Conservation (phyloP, 495 filamentous ascomycete genomes). For the Penicillium dipodomyicola region DNA sequence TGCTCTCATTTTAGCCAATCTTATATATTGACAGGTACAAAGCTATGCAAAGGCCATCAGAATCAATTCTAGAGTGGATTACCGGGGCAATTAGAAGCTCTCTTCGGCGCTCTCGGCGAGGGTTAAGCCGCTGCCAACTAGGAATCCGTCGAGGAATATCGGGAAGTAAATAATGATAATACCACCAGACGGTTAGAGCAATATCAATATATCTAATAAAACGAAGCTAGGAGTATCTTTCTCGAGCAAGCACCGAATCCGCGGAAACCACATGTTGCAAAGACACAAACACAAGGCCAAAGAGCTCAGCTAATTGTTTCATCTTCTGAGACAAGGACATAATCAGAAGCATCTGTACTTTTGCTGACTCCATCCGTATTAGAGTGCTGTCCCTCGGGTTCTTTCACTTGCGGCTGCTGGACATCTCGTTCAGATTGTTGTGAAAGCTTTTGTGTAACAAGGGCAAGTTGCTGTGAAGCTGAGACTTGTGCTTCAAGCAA, state of each 20-base stretch:
- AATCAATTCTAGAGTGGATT: too few species aligned
- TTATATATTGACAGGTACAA: background rate
- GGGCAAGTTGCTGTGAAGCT: background rate
- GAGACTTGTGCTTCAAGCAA: background rate
- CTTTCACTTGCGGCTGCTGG: background rate
- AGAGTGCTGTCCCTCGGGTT: background rate
- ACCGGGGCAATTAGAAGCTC: too few species aligned
- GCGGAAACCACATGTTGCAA: background rate
- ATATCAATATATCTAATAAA: background rate
- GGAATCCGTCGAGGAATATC: too few species aligned
- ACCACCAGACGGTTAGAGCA: too few species aligned
- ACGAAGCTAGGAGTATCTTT: background rate
- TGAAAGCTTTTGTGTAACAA: background rate
- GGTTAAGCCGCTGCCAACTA: too few species aligned
- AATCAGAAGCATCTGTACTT: background rate
- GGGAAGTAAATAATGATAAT: background rate
- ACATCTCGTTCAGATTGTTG: background rate
- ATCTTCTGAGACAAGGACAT: constrained; percentile 3
- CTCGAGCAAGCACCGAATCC: background rate
- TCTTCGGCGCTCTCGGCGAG: too few species aligned
- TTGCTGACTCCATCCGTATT: background rate
- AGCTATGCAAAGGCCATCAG: background rate
- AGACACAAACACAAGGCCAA: background rate
- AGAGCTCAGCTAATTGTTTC: background rate
- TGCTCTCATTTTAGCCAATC: background rate